Evolutionary conservation across 768 basidiomycete species (phyloP).

Genomic region (Suillus placidus): DNA sequence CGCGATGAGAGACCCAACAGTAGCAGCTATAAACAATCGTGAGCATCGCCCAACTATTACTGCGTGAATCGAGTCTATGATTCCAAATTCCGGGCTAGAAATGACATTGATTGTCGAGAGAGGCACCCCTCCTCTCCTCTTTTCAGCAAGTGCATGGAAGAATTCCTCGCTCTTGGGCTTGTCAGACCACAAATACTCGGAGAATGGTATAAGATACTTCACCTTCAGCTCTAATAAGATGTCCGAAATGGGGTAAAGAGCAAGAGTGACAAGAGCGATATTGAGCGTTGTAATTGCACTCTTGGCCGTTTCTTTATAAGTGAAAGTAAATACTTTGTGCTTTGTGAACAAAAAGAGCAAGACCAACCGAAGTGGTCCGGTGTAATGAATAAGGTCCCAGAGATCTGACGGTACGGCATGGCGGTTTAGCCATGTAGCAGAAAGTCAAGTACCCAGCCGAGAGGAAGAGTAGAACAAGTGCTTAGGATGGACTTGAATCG

Average conservation of each 20-base stretch:
- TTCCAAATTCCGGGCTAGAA: conserved; percentile 29
- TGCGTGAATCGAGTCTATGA: conserved; percentile 15
- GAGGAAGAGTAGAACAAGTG: conserved; percentile 27
- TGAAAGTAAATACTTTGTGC: neutral
- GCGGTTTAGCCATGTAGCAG: conserved; percentile 29
- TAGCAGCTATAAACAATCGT: conserved; percentile 24
- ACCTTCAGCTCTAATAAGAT: conserved; percentile 24
- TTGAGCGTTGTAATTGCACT: conserved; percentile 30
- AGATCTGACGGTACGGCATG: conserved; percentile 28
- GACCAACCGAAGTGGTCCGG: conserved; percentile 24
- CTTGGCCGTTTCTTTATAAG: conserved; percentile 28
- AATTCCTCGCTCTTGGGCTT: conserved; percentile 29
- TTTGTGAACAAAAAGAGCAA: neutral
- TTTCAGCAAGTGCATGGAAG: conserved; percentile 23
- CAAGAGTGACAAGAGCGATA: conserved; percentile 33
- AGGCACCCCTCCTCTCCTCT: conserved; percentile 20
- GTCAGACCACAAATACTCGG: neutral
- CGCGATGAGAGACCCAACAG: conserved; percentile 22
- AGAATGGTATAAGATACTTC: neutral
- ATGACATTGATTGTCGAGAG: conserved; percentile 28
- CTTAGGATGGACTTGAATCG: conserved; percentile 10
- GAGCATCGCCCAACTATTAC: conserved; percentile 26
- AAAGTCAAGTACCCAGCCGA: conserved; percentile 33
- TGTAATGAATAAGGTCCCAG: conserved; percentile 24
- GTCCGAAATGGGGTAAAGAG: conserved; percentile 26